Evolutionary conservation across 129 eudicot species (phyloP).

Genomic region (Pulicaria dysenterica): DNA sequence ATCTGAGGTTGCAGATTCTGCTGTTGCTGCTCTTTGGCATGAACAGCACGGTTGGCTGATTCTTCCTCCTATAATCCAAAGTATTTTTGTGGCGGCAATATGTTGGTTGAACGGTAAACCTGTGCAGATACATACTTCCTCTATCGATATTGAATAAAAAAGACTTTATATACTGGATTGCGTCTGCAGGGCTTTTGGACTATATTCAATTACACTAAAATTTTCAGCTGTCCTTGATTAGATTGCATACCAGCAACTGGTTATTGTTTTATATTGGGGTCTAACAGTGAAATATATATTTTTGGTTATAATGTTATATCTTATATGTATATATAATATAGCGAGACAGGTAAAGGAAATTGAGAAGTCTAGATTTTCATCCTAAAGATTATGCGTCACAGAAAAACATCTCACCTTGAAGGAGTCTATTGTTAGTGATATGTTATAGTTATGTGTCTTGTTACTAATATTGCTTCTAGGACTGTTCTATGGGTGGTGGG

Average conservation of each 20-base stretch:
- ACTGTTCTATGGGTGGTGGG: conserved; percentile 46
- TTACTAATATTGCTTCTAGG: conserved; percentile 42
- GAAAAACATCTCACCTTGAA: background rate
- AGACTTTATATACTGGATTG: conserved; percentile 37
- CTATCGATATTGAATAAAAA: conserved; percentile 30
- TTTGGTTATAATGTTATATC: too few species aligned
- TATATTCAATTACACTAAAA: background rate
- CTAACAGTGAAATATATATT: conserved; percentile 11
- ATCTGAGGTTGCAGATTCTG: conserved; percentile 53
- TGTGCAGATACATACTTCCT: conserved; percentile 24
- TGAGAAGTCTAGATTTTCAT: conserved; percentile 19
- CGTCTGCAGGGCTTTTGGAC: conserved; percentile 43
- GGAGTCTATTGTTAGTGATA: conserved; percentile 19
- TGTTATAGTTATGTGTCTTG: conserved; percentile 28
- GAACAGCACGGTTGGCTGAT: conserved; percentile 35
- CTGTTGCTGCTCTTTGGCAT: conserved; percentile 36
- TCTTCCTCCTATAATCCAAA: conserved; percentile 16
- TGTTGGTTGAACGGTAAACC: conserved; percentile 37
- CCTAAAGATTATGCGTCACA: conserved; percentile 18
- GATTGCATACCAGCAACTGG: conserved; percentile 21
- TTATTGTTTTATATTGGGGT: conserved; percentile 9
- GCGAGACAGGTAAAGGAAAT: conserved; percentile 42
- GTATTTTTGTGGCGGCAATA: conserved; percentile 32
- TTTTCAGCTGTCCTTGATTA: conserved; percentile 1
- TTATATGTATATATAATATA: conserved; percentile 38